These are phyloP conservation scores for Cyclotella baltica DNA, from an alignment of 108 stramenopile species.

Conservation along the genomic window DNA sequence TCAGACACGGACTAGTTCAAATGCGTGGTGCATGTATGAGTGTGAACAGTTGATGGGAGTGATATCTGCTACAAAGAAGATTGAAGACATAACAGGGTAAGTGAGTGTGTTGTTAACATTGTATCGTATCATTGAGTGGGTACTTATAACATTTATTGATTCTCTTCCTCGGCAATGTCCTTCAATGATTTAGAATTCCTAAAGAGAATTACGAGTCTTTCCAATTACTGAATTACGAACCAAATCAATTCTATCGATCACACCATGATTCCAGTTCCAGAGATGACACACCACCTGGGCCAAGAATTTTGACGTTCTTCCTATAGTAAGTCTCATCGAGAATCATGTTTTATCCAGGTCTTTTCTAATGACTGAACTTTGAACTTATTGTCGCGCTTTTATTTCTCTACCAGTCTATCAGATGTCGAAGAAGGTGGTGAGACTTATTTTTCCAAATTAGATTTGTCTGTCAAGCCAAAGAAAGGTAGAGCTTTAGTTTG, in stretches of 20 bases:
- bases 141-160: too few relatives aligned
- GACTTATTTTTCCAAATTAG: constrained; percentile 75
- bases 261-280: constrained; percentile 77
- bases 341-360: not conserved
- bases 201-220: constrained; percentile 68
- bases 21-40: constrained; percentile 62
- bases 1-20: constrained; percentile 71
- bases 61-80: constrained; percentile 48
- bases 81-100: constrained; percentile 61
- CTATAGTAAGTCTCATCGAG: constrained; percentile 73
- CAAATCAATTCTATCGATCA: constrained; percentile 64
- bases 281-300: constrained; percentile 68
- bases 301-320: constrained; percentile 89
- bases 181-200: constrained; percentile 50
- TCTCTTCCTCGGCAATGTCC: too few relatives aligned
- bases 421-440: constrained; percentile 92
- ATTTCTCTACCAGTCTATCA: not conserved
- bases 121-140: too few relatives aligned
- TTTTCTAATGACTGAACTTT: not conserved
- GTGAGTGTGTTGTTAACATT: not conserved
- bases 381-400: not conserved
- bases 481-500: constrained; percentile 79
- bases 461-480: constrained; percentile 60
- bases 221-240: constrained; percentile 59
- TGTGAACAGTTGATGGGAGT: constrained; percentile 59